These are phyloP conservation scores for Trypanosoma avium DNA, from an alignment of 208 protist species.

Conservation along the genomic window DNA sequence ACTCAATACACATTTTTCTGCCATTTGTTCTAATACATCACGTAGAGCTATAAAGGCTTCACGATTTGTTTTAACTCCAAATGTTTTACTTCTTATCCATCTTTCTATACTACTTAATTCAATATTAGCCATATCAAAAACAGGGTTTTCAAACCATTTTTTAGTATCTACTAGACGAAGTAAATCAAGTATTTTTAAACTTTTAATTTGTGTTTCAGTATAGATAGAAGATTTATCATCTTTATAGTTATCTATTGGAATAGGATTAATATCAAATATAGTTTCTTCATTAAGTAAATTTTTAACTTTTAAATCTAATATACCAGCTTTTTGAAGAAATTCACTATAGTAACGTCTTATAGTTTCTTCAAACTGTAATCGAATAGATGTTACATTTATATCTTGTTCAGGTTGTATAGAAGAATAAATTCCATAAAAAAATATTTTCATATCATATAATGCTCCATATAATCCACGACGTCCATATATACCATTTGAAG, in stretches of 20 bases:
- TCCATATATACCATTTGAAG: conserved; percentile 47
- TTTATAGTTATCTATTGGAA: conserved; percentile 11
- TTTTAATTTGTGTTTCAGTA: conserved; percentile 36
- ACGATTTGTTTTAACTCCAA: conserved; percentile 54
- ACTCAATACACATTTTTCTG: conserved; percentile 70
- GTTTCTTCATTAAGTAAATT: conserved; percentile 10
- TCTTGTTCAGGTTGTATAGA: conserved; percentile 10
- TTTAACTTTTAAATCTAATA: background rate
- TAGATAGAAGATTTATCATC: conserved; percentile 1
- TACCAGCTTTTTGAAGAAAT: conserved; percentile 18
- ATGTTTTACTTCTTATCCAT: conserved; percentile 51
- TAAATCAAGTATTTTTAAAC: conserved; percentile 46
- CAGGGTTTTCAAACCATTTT: conserved; percentile 75
- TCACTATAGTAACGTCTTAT: conserved; percentile 14
- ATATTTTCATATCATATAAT: conserved; percentile 45
- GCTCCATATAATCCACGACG: conserved; percentile 50
- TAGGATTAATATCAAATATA: conserved; percentile 29
- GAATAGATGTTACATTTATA: background rate
- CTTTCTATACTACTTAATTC: conserved; percentile 68
- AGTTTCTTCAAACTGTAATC: conserved; percentile 20
- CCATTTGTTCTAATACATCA: conserved; percentile 76
- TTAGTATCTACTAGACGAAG: conserved; percentile 55
- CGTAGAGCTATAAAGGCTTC: conserved; percentile 69
- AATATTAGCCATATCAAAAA: conserved; percentile 73
- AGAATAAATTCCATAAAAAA: conserved; percentile 39